Base-by-base conservation (phyloP, 306 rosid genomes). In the Argentina anserina region DNA sequence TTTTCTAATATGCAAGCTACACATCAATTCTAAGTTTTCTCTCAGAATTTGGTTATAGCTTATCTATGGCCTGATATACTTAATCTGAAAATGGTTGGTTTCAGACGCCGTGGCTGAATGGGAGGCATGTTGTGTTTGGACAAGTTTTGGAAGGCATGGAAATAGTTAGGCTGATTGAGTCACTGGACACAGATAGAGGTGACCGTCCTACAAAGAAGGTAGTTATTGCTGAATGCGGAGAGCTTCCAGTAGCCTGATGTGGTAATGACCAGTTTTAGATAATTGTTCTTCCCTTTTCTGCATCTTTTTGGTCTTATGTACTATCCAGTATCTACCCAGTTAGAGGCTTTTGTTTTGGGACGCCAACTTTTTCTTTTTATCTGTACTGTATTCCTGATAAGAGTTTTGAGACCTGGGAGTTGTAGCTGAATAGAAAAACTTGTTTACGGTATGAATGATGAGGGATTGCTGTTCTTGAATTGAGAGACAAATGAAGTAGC, bases 61-160 rank as follows among this genome's bases (percentile, higher is more conserved):
- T 42, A 59, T 28, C 20, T 1, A 13, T 67, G 14, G 25, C 23
- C 15, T 34, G 65, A 31, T 37, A 58, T n/a, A 58, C 76, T 70
- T 65, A 36, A 37, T 5, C 64, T 60, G 56, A 7, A 29, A 23
- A 53, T 45, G 63, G 29, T 85, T 59, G 74, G 59, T 82, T 81
- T 58, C 93, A 94, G 98, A 91, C 98, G 3, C 96, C 88, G 9
- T 94, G 98, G 98, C 79, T 94, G 81, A 96, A 94, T 72, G 86
- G 88, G 82, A 84, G 96, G 85, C 98, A 94, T 74, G 99, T 94
- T 10, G 99, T 91, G 66, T 91, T 94, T 78, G 99, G 99, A 76
- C 96, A 94, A 94, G 99, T 94, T 75, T 76, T 94, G 89, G 99
- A 94, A 86, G 98, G 96, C 75, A 74, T 91, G 84, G 96, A 89